These are phyloP conservation scores for Stenogyne calaminthoides DNA, from an alignment of 305 asterid species.

Conservation along the genomic window DNA sequence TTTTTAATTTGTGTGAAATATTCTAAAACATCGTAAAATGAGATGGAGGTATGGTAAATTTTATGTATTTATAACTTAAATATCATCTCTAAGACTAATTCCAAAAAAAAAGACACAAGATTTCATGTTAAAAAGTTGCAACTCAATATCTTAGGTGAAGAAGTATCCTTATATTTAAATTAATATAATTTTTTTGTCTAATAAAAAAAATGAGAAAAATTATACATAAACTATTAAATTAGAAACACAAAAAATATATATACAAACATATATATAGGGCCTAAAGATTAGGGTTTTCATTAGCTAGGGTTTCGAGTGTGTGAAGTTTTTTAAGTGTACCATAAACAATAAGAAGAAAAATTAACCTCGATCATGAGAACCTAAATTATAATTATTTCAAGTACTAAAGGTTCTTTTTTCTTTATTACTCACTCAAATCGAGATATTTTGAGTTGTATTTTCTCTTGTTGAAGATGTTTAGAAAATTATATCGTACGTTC, in stretches of 20 bases:
- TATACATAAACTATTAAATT: background rate
- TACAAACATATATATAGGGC: constrained; percentile 20
- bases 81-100: too few species aligned
- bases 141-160: too few species aligned
- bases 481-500: constrained; percentile 19
- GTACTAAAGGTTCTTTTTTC: background rate
- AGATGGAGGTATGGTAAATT: background rate
- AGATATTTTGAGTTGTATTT: constrained; percentile 20
- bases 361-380: constrained; percentile 14
- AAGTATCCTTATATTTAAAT: too few species aligned
- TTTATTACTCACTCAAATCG: background rate
- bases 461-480: background rate
- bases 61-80: background rate
- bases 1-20: too few species aligned
- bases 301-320: constrained; percentile 24
- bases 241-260: background rate
- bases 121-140: too few species aligned
- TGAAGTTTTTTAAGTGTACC: background rate
- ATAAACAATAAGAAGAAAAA: background rate
- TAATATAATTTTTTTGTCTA: too few species aligned
- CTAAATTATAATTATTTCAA: background rate
- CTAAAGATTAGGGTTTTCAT: constrained; percentile 39
- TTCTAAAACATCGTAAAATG: too few species aligned
- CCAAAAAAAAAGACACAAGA: too few species aligned
- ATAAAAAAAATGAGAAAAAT: too few species aligned